Evolutionary conservation across 2,329 filamentous ascomycete species (phyloP).

Genomic region (Talaromyces rugulosus): DNA sequence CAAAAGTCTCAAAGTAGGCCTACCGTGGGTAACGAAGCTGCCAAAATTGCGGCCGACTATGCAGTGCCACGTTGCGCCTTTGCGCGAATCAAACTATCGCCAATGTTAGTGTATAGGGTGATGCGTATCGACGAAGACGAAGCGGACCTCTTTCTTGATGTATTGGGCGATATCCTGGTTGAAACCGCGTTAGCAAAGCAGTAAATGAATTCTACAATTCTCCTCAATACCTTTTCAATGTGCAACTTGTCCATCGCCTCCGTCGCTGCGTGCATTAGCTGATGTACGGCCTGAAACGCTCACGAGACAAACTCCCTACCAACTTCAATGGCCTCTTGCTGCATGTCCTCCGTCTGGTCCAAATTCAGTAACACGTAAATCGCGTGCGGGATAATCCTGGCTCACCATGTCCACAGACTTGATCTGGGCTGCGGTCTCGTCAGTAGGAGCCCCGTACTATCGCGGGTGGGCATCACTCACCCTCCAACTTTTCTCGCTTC

Average conservation of each 20-base stretch:
- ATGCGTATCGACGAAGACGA: constrained; percentile 5
- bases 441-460: constrained; percentile 16
- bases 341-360: constrained; percentile 90
- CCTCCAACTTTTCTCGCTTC: constrained; percentile 71
- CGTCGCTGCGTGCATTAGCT: constrained; percentile 51
- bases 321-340: constrained; percentile 90
- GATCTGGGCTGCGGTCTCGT: constrained; percentile 67
- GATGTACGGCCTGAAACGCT: constrained; percentile 4
- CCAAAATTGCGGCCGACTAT: constrained; percentile 98
- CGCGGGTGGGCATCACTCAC: constrained; percentile 40
- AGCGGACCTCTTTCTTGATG: constrained; percentile 82
- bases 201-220: not conserved
- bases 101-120: constrained; percentile 18
- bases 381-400: not conserved
- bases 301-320: constrained; percentile 55
- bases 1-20: constrained; percentile 20
- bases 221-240: constrained; percentile 62
- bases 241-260: constrained; percentile 68
- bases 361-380: not conserved
- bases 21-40: constrained; percentile 97
- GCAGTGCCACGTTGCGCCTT: constrained; percentile 98
- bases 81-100: constrained; percentile 84
- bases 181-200: not conserved
- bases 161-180: constrained; percentile 85
- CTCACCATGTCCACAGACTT: constrained; percentile 98